Conservation (phyloP, 495 filamentous ascomycete species). For the Penicillium maclennaniae region DNA sequence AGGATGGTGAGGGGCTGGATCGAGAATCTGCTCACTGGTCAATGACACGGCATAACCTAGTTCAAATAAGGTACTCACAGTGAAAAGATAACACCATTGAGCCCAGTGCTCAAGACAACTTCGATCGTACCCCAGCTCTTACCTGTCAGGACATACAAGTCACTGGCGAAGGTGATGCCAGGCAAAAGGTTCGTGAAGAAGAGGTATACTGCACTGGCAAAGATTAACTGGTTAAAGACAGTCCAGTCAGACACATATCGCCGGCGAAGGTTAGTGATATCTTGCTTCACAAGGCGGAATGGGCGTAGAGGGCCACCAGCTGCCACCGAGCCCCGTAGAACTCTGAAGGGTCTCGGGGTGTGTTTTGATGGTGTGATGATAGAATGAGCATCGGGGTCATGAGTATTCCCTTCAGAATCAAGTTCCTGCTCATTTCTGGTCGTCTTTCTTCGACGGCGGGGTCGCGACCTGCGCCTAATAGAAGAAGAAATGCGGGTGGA, state of each 20-base stretch:
- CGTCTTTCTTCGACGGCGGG: slow-evolving; percentile 19
- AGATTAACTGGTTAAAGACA: slow-evolving; percentile 64
- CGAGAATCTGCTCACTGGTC: slow-evolving; percentile 46
- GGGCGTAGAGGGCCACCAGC: slow-evolving; percentile 48
- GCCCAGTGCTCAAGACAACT: slow-evolving; percentile 66
- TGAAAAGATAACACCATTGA: slow-evolving; percentile 64
- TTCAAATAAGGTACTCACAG: slow-evolving; percentile 40
- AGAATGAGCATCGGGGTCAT: slow-evolving; percentile 35
- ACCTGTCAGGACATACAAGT: slow-evolving; percentile 64
- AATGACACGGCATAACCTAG: background rate
- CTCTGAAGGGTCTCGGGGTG: slow-evolving; percentile 33
- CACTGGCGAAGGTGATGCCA: slow-evolving; percentile 69
- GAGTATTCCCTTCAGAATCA: slow-evolving; percentile 12
- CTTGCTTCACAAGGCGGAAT: slow-evolving; percentile 60
- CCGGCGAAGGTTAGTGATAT: slow-evolving; percentile 50
- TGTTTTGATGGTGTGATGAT: slow-evolving; percentile 43
- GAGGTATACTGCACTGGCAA: slow-evolving; percentile 69
- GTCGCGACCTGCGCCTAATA: slow-evolving; percentile 20
- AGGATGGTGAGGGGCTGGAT: slow-evolving; percentile 69
- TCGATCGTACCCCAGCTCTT: slow-evolving; percentile 67
- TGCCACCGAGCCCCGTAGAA: slow-evolving; percentile 35
- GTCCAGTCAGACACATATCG: slow-evolving; percentile 65
- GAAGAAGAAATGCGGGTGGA: slow-evolving; percentile 29
- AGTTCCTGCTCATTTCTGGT: slow-evolving; percentile 4
- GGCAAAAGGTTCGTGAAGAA: slow-evolving; percentile 75